Conservation (phyloP, 2,329 filamentous ascomycete species). For the Cercospora janseana region DNA sequence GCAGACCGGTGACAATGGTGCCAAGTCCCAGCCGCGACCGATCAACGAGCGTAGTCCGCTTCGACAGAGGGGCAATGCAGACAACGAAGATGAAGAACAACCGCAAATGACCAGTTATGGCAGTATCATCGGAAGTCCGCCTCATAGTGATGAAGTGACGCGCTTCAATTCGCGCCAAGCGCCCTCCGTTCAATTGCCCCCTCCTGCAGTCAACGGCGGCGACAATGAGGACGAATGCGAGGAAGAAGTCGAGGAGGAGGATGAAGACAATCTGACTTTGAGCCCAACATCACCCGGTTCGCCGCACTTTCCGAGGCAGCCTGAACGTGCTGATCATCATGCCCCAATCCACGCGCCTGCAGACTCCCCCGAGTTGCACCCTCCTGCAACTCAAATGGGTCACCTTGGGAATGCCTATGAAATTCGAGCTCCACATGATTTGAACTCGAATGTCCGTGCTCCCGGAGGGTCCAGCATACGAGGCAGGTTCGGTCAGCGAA, state of each 20-base stretch:
- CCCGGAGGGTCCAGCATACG: conserved; percentile 31
- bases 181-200: conserved; percentile 59
- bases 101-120: conserved; percentile 56
- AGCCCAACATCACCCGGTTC: conserved; percentile 13
- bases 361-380: conserved; percentile 11
- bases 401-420: conserved; percentile 32
- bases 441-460: background rate
- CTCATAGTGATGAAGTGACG: conserved; percentile 26
- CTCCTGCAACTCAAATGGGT: conserved; percentile 26
- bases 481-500: conserved; percentile 38
- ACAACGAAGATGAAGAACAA: conserved; percentile 10
- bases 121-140: conserved; percentile 60
- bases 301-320: background rate
- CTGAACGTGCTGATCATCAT: background rate
- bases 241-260: conserved; percentile 14
- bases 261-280: conserved; percentile 9
- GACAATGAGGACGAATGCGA: conserved; percentile 13
- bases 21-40: background rate
- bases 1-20: background rate
- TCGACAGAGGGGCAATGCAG: conserved; percentile 13
- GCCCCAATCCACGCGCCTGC: conserved; percentile 4
- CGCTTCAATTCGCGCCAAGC: conserved; percentile 35
- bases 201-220: conserved; percentile 52
- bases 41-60: conserved; percentile 36
- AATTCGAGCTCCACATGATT: conserved; percentile 21